phyloP scores from a whole-genome alignment of 805 yeast species.

The Candida nonsorbophila region DNA sequence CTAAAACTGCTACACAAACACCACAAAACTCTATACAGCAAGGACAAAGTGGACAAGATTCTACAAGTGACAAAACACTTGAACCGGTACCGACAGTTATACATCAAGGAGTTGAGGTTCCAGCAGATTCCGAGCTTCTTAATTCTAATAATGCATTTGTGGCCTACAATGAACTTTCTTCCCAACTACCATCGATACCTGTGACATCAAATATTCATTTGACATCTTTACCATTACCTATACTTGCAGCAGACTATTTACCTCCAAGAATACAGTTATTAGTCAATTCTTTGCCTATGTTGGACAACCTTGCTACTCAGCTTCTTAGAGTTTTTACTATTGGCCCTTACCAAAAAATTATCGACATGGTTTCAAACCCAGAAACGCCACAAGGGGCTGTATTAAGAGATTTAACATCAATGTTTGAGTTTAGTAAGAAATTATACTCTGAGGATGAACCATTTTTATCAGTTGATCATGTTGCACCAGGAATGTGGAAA shows the following conservation, averaged over 20 bases:
- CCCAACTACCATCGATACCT: slow-evolving; percentile 26
- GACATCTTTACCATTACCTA: slow-evolving; percentile 55
- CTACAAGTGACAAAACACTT: slow-evolving; percentile 1
- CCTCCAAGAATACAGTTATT: slow-evolving; percentile 61
- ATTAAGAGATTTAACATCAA: slow-evolving; percentile 62
- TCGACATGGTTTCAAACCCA: slow-evolving; percentile 61
- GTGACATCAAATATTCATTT: slow-evolving; percentile 42
- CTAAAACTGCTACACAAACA: too few species aligned
- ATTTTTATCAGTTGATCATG: slow-evolving; percentile 61
- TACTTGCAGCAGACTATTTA: slow-evolving; percentile 50
- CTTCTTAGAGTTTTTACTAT: slow-evolving; percentile 65
- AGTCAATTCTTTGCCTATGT: slow-evolving; percentile 63
- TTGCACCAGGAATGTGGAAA: slow-evolving; percentile 69
- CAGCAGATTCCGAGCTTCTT: slow-evolving; percentile 37
- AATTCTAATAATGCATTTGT: slow-evolving; percentile 36
- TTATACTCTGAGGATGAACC: slow-evolving; percentile 70
- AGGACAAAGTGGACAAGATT: slow-evolving; percentile 1
- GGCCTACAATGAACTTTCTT: slow-evolving; percentile 37
- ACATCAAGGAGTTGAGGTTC: slow-evolving; percentile 20
- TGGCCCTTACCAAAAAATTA: slow-evolving; percentile 71
- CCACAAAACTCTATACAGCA: slow-evolving; percentile 2
- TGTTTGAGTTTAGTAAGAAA: slow-evolving; percentile 72
- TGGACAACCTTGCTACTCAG: slow-evolving; percentile 82
- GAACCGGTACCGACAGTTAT: slow-evolving; percentile 9
- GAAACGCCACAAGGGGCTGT: slow-evolving; percentile 63